A percentile compares a stretch with the other conserved stretches of the same genome.
Conservation (phyloP, 371 early-diverging fungal genomes). For the Zychaea mexicana region DNA sequence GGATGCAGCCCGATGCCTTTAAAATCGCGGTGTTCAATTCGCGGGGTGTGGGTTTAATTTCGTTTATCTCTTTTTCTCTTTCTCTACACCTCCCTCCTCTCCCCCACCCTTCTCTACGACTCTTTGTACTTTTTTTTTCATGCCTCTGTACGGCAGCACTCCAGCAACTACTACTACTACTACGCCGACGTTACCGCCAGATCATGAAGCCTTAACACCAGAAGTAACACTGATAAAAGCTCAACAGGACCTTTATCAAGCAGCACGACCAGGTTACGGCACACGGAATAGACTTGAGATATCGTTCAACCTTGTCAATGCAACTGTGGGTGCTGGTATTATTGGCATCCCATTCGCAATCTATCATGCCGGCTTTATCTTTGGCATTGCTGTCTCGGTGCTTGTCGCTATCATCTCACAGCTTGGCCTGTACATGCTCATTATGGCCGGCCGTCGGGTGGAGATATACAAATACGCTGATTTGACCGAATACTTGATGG, state of each 20-base stretch:
- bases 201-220: neutral
- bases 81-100: neutral
- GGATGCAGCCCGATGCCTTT: neutral
- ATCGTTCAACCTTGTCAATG: slow-evolving; percentile 49
- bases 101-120: neutral
- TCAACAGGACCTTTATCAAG: slow-evolving; percentile 22
- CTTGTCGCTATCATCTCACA: slow-evolving; percentile 42
- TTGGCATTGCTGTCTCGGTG: slow-evolving; percentile 40
- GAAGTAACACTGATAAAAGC: slow-evolving; percentile 1
- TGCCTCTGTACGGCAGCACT: slow-evolving; percentile 11
- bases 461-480: slow-evolving; percentile 44
- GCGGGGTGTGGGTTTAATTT: neutral
- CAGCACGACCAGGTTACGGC: slow-evolving; percentile 30
- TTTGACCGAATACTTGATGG: slow-evolving; percentile 44
- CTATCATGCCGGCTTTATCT: slow-evolving; percentile 47
- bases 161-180: too few species aligned
- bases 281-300: slow-evolving; percentile 21
- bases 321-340: slow-evolving; percentile 55
- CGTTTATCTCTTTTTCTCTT: neutral
- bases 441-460: slow-evolving; percentile 42
- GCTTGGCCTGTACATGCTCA: slow-evolving; percentile 42
- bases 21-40: neutral
- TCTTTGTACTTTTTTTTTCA: neutral
- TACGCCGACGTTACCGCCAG: neutral
- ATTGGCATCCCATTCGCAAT: slow-evolving; percentile 51